phyloP scores from a whole-genome alignment of 176 grass and related monocot species.

The Thinopyrum elongatum region DNA sequence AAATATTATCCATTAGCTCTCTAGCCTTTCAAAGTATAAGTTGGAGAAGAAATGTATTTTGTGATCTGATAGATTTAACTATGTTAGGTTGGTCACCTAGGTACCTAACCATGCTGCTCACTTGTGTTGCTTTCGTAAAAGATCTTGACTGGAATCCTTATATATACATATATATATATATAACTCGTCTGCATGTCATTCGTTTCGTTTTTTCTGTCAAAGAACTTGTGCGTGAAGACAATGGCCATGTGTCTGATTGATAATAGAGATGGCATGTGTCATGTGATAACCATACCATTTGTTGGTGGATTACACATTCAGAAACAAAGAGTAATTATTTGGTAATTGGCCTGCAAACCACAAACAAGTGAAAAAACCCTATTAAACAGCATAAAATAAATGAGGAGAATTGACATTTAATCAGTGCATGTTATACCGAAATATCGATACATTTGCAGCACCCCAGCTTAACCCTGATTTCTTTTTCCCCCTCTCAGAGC shows the following conservation, averaged over 20 bases:
- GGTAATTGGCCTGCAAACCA: not conserved
- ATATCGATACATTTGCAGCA: not conserved
- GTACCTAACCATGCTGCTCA: constrained; percentile 31
- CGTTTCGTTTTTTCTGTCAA: not conserved
- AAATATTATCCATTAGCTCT: not conserved
- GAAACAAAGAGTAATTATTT: not conserved
- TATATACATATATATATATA: too few relatives aligned
- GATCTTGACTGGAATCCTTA: constrained; percentile 9
- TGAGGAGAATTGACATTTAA: not conserved
- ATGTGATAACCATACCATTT: not conserved
- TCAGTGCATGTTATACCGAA: not conserved
- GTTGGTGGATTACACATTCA: not conserved
- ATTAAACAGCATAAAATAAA: not conserved
- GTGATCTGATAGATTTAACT: constrained; percentile 17
- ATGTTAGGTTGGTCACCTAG: constrained; percentile 48
- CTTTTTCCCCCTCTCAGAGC: constrained; percentile 28
- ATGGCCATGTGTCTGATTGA: constrained; percentile 18
- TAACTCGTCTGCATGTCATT: constrained; percentile 13
- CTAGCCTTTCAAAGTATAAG: not conserved
- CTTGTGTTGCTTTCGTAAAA: constrained; percentile 6
- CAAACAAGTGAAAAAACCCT: not conserved
- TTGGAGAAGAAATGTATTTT: constrained; percentile 24
- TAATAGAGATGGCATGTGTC: not conserved
- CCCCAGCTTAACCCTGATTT: not conserved
- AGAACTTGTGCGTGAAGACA: not conserved